These are phyloP conservation scores for Colletotrichum gigasporum DNA, from an alignment of 2,329 filamentous ascomycete genomes.

Conservation along the genomic window DNA sequence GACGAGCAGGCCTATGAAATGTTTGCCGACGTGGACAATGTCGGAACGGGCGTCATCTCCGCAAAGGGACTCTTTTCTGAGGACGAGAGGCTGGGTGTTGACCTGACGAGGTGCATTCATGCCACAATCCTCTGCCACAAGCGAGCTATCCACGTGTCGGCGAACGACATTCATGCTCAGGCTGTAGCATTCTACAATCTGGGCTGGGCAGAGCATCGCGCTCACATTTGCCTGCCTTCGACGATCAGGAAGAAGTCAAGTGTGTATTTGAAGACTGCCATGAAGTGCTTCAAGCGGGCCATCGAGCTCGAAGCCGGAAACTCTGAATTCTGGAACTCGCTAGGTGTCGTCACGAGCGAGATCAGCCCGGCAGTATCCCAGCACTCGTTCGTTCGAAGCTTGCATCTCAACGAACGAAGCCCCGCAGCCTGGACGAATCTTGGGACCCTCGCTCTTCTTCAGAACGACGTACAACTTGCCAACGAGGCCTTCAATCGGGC, in stretches of 20 bases:
- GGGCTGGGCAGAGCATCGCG: constrained; percentile 90
- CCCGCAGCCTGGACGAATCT: constrained; percentile 91
- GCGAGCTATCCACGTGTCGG: constrained; percentile 78
- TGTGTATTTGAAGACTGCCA: constrained; percentile 80
- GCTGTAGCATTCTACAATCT: constrained; percentile 98
- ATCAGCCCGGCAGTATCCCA: constrained; percentile 90
- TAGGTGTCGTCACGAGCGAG: constrained; percentile 89
- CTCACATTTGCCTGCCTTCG: constrained; percentile 72
- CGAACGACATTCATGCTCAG: constrained; percentile 83
- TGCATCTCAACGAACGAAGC: constrained; percentile 92
- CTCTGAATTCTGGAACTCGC: constrained; percentile 94
- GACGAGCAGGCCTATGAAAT: constrained; percentile 66
- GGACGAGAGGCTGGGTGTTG: constrained; percentile 57
- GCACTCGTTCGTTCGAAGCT: constrained; percentile 89
- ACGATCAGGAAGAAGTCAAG: constrained; percentile 65
- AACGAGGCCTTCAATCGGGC: constrained; percentile 90
- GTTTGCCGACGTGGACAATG: constrained; percentile 75
- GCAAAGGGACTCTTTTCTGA: constrained; percentile 55
- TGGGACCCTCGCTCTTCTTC: constrained; percentile 84
- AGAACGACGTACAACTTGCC: constrained; percentile 85
- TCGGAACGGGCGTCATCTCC: constrained; percentile 55
- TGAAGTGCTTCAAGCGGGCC: constrained; percentile 92
- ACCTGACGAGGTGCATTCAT: constrained; percentile 70
- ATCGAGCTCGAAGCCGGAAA: constrained; percentile 97
- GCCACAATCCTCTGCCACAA: constrained; percentile 88